Evolutionary conservation across 208 protist species (phyloP).

Genomic region (Trypanosoma cruzi): DNA sequence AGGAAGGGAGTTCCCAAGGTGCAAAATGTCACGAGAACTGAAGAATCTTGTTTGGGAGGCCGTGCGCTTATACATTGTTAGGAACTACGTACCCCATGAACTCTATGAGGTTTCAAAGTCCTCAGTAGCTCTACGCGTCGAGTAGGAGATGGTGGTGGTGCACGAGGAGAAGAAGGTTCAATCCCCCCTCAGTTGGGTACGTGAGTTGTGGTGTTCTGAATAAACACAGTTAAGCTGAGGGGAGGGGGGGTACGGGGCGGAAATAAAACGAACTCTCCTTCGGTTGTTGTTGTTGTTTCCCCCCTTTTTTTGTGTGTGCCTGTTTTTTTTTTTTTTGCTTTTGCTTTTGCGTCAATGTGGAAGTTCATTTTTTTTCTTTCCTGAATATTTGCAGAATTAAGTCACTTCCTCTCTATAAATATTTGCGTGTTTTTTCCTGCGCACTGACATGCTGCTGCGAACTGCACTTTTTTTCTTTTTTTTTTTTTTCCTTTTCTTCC

Average conservation of each 20-base stretch:
- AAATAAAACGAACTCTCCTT: too few relatives aligned
- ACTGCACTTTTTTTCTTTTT: conserved; percentile 15
- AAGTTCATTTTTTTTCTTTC: too few relatives aligned
- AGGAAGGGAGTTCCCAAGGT: conserved; percentile 11
- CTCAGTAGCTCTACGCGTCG: not conserved
- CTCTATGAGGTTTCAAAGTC: not conserved
- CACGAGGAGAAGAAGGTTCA: not conserved
- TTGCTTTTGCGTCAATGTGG: too few relatives aligned
- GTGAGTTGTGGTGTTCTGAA: not conserved
- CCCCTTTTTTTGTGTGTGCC: too few relatives aligned
- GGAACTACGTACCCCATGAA: conserved; percentile 10
- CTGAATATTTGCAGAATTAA: not conserved
- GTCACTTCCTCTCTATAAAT: conserved; percentile 1
- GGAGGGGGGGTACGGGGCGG: too few relatives aligned
- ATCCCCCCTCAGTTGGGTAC: not conserved
- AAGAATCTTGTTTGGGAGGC: conserved; percentile 38
- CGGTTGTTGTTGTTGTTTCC: too few relatives aligned
- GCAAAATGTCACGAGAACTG: conserved; percentile 17
- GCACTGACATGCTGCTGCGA: not conserved
- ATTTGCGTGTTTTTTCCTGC: not conserved
- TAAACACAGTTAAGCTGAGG: too few relatives aligned
- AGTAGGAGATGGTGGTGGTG: not conserved
- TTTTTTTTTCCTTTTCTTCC: conserved; percentile 15
- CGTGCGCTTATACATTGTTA: conserved; percentile 33
- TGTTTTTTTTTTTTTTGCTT: too few relatives aligned